Base-by-base conservation (phyloP, 1,139 yeast genomes). In the Meyerozyma sp. region DNA sequence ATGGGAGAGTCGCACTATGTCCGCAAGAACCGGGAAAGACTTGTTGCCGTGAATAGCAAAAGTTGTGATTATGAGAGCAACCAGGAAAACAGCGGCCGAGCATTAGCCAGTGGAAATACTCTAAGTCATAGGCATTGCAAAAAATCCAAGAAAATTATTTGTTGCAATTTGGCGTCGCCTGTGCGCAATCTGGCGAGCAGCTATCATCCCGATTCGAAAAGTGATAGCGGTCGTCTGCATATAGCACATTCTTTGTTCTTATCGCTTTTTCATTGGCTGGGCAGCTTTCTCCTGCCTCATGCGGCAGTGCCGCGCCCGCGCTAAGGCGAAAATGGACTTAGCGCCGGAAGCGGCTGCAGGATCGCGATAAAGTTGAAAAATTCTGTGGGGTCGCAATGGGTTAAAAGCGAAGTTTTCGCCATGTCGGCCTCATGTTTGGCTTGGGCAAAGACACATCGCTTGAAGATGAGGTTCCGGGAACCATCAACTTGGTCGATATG, bases 401-500 rank as follows among this genome's bases (percentile, higher is more conserved):
- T 34, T 11, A 30, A 30, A 30, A 30, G 34, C 34, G 5, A 8
- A n/a, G 10, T 13, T 11, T 16, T 8, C 37, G n/a, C n/a, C 26
- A 9, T 8, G 10, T 5, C 2, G 13, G 8, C 21, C 4, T 10
- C 11, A 36, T 36, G 39, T 25, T 23, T 9, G 28, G 39, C 20
- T 14, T 36, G 9, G 29, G 28, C 10, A 21, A 25, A 13, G n/a
- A 18, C 39, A n/a, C 14, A 8, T 10, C n/a, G 2, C 5, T n/a
- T 26, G 30, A 55, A 43, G 70, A 73, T 20, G 65, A 70, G 8
- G 70, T 80, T 32, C 88, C 88, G 0, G 88, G 88, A 20, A 81
- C 86, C 5, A 68, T 79, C 8, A 81, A 78, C 45, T 64, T 82
- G 41, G 76, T 82, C 14, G 85, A 81, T 55, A 45, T 73, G 32